These are phyloP conservation scores for Termitomyces bulborhizus DNA, from an alignment of 768 basidiomycete species.

Conservation along the genomic window DNA sequence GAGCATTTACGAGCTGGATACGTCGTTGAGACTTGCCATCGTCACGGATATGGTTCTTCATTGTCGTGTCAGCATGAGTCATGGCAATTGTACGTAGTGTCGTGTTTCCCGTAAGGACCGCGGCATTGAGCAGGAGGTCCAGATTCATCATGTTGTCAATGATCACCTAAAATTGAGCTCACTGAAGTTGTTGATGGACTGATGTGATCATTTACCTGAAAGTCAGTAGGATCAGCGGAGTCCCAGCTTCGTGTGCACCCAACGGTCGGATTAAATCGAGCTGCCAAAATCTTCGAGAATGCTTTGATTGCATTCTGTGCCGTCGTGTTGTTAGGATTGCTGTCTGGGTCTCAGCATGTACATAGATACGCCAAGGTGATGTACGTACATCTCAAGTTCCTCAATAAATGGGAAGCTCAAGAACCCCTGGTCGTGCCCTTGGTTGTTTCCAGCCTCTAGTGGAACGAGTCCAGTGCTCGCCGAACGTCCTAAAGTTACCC, in stretches of 20 bases:
- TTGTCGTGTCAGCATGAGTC: slow-evolving; percentile 62
- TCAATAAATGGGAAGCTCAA: slow-evolving; percentile 57
- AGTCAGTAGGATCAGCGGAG: slow-evolving; percentile 35
- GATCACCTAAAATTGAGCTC: slow-evolving; percentile 42
- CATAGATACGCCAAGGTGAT: slow-evolving; percentile 12
- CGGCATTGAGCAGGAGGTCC: slow-evolving; percentile 58
- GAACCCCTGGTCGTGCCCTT: slow-evolving; percentile 71
- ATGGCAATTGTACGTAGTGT: slow-evolving; percentile 60
- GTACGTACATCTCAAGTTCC: slow-evolving; percentile 45
- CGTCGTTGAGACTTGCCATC: slow-evolving; percentile 40
- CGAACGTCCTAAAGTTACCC: slow-evolving; percentile 48
- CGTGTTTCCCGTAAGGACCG: slow-evolving; percentile 50
- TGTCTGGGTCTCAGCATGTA: slow-evolving; percentile 15
- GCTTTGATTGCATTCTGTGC: slow-evolving; percentile 50
- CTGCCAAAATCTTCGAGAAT: slow-evolving; percentile 55
- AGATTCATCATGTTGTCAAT: slow-evolving; percentile 84
- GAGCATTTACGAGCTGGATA: not conserved
- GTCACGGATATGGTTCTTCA: slow-evolving; percentile 57
- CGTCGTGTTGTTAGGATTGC: slow-evolving; percentile 52
- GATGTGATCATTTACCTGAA: slow-evolving; percentile 26
- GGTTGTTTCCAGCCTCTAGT: slow-evolving; percentile 37
- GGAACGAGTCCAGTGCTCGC: slow-evolving; percentile 49
- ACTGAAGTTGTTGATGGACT: not conserved
- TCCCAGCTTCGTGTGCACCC: slow-evolving; percentile 73
- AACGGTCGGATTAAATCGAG: slow-evolving; percentile 53